A percentile compares a stretch with the other conserved stretches of the same genome.
Conservation (phyloP, 352 stramenopile species). For the Globisporangium splendens region DNA sequence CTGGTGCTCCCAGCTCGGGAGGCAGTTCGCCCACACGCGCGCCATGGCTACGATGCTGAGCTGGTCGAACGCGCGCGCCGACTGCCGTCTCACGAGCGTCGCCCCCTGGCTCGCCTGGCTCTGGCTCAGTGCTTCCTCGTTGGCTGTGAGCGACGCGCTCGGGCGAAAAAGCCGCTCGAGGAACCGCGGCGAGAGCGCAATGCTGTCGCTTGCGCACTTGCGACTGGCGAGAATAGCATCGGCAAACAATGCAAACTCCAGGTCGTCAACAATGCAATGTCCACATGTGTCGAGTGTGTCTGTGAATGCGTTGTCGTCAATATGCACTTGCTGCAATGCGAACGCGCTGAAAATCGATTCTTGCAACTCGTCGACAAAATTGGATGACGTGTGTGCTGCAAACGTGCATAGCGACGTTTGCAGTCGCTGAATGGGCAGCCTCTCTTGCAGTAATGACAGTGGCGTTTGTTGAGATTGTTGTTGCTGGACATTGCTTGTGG, state of each 20-base stretch:
- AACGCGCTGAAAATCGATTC: conserved; percentile 22
- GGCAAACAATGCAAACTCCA: conserved; percentile 19
- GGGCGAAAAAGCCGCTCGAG: conserved; percentile 2
- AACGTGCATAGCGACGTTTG: conserved; percentile 32
- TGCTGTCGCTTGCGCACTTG: not conserved
- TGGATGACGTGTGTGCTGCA: conserved; percentile 16
- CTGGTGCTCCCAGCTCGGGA: conserved; percentile 30
- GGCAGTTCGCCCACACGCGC: conserved; percentile 36
- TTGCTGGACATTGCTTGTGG: not conserved
- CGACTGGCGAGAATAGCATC: conserved; percentile 8
- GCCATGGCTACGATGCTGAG: conserved; percentile 22
- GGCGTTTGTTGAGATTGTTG: not conserved
- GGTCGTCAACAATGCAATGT: conserved; percentile 17
- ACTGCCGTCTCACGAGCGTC: not conserved
- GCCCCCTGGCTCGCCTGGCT: not conserved
- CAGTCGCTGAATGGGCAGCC: conserved; percentile 29
- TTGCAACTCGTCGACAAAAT: conserved; percentile 26
- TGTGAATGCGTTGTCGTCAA: conserved; percentile 15
- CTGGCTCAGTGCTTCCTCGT: not conserved
- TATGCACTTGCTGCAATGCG: conserved; percentile 11
- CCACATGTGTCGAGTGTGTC: conserved; percentile 30
- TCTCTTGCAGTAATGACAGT: not conserved
- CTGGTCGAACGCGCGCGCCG: conserved; percentile 21
- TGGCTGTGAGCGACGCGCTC: not conserved
- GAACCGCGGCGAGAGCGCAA: not conserved